Percentiles rank a stretch among this genome's conserved stretches.
phyloP scores from a whole-genome alignment of 352 stramenopile genomes.

The Pythium volutum region DNA sequence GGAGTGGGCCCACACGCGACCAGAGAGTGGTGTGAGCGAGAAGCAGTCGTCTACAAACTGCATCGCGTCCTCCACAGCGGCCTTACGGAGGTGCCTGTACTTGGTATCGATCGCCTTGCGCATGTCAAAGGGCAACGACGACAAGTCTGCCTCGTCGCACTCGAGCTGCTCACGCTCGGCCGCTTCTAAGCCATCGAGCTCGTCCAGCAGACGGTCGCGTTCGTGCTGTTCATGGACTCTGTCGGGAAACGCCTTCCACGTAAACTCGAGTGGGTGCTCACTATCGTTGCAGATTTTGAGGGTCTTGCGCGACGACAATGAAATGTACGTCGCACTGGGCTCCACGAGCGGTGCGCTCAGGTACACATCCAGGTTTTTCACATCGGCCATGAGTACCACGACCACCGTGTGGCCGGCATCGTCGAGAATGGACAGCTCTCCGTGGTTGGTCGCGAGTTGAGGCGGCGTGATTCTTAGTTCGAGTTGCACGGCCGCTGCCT shows the following conservation, averaged over 20 bases:
- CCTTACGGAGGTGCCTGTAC: slow-evolving; percentile 90
- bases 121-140: slow-evolving; percentile 50
- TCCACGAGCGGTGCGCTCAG: slow-evolving; percentile 84
- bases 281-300: slow-evolving; percentile 93
- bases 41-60: slow-evolving; percentile 95
- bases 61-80: slow-evolving; percentile 89
- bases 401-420: slow-evolving; percentile 68
- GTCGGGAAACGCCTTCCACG: slow-evolving; percentile 90
- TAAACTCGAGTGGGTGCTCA: slow-evolving; percentile 90
- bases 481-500: slow-evolving; percentile 71
- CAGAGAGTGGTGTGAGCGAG: slow-evolving; percentile 79
- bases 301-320: slow-evolving; percentile 84
- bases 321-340: slow-evolving; percentile 90
- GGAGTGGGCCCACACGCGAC: slow-evolving; percentile 91
- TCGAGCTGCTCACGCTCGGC: slow-evolving; percentile 69
- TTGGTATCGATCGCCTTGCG: slow-evolving; percentile 83
- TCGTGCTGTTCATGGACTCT: slow-evolving; percentile 76
- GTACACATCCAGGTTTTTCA: slow-evolving; percentile 90
- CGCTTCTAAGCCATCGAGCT: slow-evolving; percentile 83
- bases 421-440: slow-evolving; percentile 83
- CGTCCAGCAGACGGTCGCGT: slow-evolving; percentile 69
- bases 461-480: slow-evolving; percentile 60
- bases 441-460: slow-evolving; percentile 38
- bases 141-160: slow-evolving; percentile 23
- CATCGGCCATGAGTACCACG: slow-evolving; percentile 69